phyloP scores from a whole-genome alignment of 2,329 filamentous ascomycete genomes.

The Tolypocladium amazonense region DNA sequence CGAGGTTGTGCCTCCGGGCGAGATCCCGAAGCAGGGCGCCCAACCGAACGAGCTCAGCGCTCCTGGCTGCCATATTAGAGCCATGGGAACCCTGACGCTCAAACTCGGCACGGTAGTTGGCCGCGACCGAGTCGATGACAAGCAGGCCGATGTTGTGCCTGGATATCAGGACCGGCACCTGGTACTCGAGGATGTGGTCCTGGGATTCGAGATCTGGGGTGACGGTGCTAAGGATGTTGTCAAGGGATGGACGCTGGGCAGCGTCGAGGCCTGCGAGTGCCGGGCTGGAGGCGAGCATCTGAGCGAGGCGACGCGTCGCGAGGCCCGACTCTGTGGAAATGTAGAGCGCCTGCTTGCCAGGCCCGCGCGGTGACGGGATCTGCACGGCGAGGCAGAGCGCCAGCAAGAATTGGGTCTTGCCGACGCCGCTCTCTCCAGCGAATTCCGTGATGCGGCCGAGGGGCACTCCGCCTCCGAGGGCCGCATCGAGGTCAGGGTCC shows the following conservation, averaged over 20 bases:
- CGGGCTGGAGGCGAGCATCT: conserved; percentile 63
- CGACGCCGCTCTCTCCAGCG: conserved; percentile 84
- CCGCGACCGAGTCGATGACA: conserved; percentile 83
- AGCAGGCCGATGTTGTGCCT: conserved; percentile 71
- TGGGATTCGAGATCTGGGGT: conserved; percentile 88
- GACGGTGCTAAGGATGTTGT: conserved; percentile 67
- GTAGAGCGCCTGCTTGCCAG: conserved; percentile 71
- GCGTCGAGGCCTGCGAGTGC: conserved; percentile 31
- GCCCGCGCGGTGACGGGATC: conserved; percentile 61
- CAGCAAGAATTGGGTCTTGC: conserved; percentile 91
- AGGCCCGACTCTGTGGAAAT: conserved; percentile 87
- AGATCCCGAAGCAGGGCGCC: conserved; percentile 67
- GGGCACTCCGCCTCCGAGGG: conserved; percentile 69
- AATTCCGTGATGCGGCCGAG: conserved; percentile 78
- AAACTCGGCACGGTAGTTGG: conserved; percentile 91
- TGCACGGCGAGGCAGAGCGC: conserved; percentile 77
- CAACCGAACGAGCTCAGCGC: conserved; percentile 64
- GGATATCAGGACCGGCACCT: conserved; percentile 75
- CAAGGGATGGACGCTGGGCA: conserved; percentile 47
- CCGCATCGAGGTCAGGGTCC: conserved; percentile 58
- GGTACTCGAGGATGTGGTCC: conserved; percentile 87
- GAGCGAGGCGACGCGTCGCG: conserved; percentile 68
- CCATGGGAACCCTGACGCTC: conserved; percentile 42
- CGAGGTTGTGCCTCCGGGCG: conserved; percentile 63
- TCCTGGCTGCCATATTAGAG: conserved; percentile 62